Conservation (phyloP, 768 basidiomycete genomes). For the Leccinum ochraceum region DNA sequence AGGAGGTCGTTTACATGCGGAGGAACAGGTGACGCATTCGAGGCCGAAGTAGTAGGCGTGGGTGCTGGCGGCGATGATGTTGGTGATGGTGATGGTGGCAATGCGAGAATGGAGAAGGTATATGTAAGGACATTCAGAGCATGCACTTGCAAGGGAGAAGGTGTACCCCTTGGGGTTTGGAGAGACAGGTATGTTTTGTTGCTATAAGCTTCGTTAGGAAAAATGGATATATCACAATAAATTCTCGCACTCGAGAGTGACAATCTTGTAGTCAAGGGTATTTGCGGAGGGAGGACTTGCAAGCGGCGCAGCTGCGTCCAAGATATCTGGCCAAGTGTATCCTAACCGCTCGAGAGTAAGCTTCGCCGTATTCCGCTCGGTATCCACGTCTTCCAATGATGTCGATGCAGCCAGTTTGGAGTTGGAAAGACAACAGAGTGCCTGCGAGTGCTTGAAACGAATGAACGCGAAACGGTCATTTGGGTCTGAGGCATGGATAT, state of each 20-base stretch:
- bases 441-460: slow-evolving; percentile 28
- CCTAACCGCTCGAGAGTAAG: slow-evolving; percentile 36
- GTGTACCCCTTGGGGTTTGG: slow-evolving; percentile 41
- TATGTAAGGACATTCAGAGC: slow-evolving; percentile 41
- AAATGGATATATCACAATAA: background rate
- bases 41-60: slow-evolving; percentile 30
- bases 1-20: slow-evolving; percentile 61
- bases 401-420: slow-evolving; percentile 18
- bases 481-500: background rate
- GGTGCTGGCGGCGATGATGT: slow-evolving; percentile 38
- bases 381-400: slow-evolving; percentile 14
- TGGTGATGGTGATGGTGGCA: slow-evolving; percentile 52
- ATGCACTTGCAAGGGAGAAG: slow-evolving; percentile 62
- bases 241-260: slow-evolving; percentile 22
- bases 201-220: slow-evolving; percentile 18
- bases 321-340: slow-evolving; percentile 44
- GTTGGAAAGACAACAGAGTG: slow-evolving; percentile 26
- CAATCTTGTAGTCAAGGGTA: slow-evolving; percentile 36
- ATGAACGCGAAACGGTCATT: slow-evolving; percentile 19
- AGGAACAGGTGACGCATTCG: slow-evolving; percentile 34
- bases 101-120: slow-evolving; percentile 55
- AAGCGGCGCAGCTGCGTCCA: slow-evolving; percentile 40
- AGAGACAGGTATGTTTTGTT: slow-evolving; percentile 54
- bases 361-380: slow-evolving; percentile 24
- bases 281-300: slow-evolving; percentile 13